Base-by-base conservation (phyloP, 192 early-diverging fungal genomes). In the Lunasporangiospora selenospora region DNA sequence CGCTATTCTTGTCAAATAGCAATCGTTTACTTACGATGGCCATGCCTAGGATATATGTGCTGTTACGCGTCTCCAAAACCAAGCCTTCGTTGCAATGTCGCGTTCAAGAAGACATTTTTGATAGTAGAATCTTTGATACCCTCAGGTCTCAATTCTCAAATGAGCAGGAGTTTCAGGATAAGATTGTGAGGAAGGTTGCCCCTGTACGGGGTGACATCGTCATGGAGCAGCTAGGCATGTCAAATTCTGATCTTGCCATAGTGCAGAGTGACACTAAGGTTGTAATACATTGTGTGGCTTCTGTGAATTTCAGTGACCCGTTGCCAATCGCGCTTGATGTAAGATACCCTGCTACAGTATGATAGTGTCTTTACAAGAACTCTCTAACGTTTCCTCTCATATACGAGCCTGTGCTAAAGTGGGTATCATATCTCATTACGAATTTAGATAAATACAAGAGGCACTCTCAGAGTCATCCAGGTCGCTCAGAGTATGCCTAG, bases 1-100 rank as follows among this genome's bases (percentile, higher is more conserved):
- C n/a, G n/a, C n/a, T n/a, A n/a, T n/a, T n/a, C n/a, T n/a, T n/a
- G n/a, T n/a, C n/a, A n/a, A n/a, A n/a, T n/a, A n/a, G n/a, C n/a
- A n/a, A n/a, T n/a, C n/a, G n/a, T n/a, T n/a, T n/a, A n/a, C n/a
- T n/a, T n/a, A n/a, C n/a, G n/a, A n/a, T n/a, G n/a, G n/a, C n/a
- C n/a, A n/a, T n/a, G n/a, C n/a, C n/a, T 6, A 56, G 53, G 44
- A 43, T 56, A 38, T 56, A 56, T 29, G 23, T 56, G 38, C 30
- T 56, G 11, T 6, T 56, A 1, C 5, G 53, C 12, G 38, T 4
- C n/a, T 56, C 53, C n/a, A n/a, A n/a, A 1, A 4, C 26, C 24
- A 56, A 56, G 19, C 5, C 38, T 6, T 4, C 30, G 21, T 10
- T 10, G 16, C 38, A 31, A 8, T 19, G 4, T 43, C 53, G 53